Conservation (phyloP, 1,139 yeast genomes). For the Ogataea hybrid region DNA sequence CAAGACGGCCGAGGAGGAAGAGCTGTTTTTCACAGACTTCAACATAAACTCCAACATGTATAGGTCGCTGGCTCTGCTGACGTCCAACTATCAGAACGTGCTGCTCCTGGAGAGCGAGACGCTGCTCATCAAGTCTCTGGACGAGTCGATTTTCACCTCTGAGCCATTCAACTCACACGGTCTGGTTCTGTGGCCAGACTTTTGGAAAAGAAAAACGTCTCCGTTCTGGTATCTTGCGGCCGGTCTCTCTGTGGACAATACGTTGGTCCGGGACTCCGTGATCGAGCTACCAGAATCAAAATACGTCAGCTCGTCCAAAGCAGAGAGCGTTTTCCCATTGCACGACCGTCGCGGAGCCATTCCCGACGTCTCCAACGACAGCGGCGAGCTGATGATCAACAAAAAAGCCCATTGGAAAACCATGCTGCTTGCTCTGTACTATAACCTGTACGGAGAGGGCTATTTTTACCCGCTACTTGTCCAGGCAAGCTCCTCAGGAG, state of each 20-base stretch:
- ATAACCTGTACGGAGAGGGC: no score
- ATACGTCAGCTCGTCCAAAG: slow-evolving; percentile 12
- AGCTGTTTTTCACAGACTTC: slow-evolving; percentile 22
- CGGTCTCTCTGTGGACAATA: slow-evolving; percentile 33
- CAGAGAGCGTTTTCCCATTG: slow-evolving; percentile 26
- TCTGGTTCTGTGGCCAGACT: slow-evolving; percentile 64
- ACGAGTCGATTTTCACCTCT: slow-evolving; percentile 43
- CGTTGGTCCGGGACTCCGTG: slow-evolving; percentile 31
- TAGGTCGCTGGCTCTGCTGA: slow-evolving; percentile 58
- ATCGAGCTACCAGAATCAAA: slow-evolving; percentile 24
- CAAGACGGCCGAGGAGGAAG: slow-evolving; percentile 18
- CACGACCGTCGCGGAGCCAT: slow-evolving; percentile 59
- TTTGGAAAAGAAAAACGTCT: slow-evolving; percentile 59
- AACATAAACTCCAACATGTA: slow-evolving; percentile 48
- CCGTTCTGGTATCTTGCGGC: slow-evolving; percentile 59
- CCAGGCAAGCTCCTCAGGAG: no score
- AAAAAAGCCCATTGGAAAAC: slow-evolving; percentile 53
- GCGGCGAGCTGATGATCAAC: slow-evolving; percentile 57
- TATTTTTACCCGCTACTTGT: no score
- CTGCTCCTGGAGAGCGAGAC: slow-evolving; percentile 67
- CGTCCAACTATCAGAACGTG: slow-evolving; percentile 59
- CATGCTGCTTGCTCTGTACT: slow-evolving; percentile 46
- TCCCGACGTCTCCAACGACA: slow-evolving; percentile 60
- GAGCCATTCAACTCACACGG: slow-evolving; percentile 38
- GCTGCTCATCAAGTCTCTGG: slow-evolving; percentile 57